Evolutionary conservation across 2,329 filamentous ascomycete genomes (phyloP).

Genomic region (Penicillium sp.): DNA sequence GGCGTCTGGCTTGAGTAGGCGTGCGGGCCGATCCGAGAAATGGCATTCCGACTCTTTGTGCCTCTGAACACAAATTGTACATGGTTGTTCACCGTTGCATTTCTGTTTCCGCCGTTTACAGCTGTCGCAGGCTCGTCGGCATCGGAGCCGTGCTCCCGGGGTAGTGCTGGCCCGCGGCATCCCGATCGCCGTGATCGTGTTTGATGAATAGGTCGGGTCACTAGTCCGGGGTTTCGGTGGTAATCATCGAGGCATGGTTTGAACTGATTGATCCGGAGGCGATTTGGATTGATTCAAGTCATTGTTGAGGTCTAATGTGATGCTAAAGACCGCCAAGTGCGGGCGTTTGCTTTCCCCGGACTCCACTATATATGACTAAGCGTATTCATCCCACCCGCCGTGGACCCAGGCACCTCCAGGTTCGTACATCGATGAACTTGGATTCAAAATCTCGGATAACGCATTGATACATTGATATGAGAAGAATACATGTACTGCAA

Average conservation of each 20-base stretch:
- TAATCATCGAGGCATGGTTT: slow-evolving; percentile 9
- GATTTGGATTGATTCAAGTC: not conserved
- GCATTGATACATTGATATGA: not conserved
- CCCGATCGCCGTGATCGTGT: slow-evolving; percentile 1
- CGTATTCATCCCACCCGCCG: not conserved
- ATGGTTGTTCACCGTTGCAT: slow-evolving; percentile 52
- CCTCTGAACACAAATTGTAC: slow-evolving; percentile 49
- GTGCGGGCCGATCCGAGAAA: slow-evolving; percentile 38
- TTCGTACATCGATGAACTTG: not conserved
- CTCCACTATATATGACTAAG: slow-evolving; percentile 1
- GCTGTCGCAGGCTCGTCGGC: slow-evolving; percentile 44
- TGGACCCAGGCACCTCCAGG: not conserved
- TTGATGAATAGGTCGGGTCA: slow-evolving; percentile 2
- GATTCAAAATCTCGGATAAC: not conserved
- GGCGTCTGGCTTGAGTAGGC: slow-evolving; percentile 32
- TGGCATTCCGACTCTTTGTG: slow-evolving; percentile 44
- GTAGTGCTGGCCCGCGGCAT: slow-evolving; percentile 35
- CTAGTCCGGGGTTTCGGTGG: not conserved
- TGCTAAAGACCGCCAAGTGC: not conserved
- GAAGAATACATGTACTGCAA: not conserved
- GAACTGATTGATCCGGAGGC: not conserved
- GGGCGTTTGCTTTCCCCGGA: slow-evolving; percentile 19
- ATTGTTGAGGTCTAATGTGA: not conserved
- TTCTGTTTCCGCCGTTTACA: slow-evolving; percentile 52
- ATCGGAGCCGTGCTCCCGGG: slow-evolving; percentile 34